phyloP scores from a whole-genome alignment of 257 asterid genomes.

The Haberlea rhodopensis region DNA sequence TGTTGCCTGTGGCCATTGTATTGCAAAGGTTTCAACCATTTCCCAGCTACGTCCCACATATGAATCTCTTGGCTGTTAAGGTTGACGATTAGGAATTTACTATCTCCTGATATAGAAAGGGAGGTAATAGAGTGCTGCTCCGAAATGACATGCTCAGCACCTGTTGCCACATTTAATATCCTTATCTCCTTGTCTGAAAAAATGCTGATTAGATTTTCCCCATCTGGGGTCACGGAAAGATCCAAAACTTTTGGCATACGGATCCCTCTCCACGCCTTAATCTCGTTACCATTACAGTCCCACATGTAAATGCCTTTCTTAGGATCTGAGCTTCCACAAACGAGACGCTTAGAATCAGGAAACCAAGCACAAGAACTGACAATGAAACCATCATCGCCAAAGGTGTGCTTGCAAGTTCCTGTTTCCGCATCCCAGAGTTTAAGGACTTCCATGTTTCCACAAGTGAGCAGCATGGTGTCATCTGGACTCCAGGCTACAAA shows the following conservation, averaged over 20 bases:
- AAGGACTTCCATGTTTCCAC: slow-evolving; percentile 83
- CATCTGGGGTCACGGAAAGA: slow-evolving; percentile 86
- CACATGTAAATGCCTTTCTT: slow-evolving; percentile 90
- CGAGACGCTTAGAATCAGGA: slow-evolving; percentile 86
- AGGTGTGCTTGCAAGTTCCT: slow-evolving; percentile 85
- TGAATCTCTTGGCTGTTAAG: slow-evolving; percentile 95
- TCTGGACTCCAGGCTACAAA: slow-evolving; percentile 93
- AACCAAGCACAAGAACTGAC: slow-evolving; percentile 97
- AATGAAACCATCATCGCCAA: slow-evolving; percentile 53
- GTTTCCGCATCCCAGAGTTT: slow-evolving; percentile 90
- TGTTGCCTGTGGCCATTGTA: slow-evolving; percentile 78
- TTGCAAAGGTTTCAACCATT: slow-evolving; percentile 48
- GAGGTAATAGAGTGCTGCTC: slow-evolving; percentile 81
- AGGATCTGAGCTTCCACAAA: slow-evolving; percentile 89
- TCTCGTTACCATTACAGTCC: slow-evolving; percentile 84
- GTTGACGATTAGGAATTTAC: slow-evolving; percentile 70
- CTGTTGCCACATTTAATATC: slow-evolving; percentile 57
- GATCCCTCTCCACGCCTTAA: slow-evolving; percentile 82
- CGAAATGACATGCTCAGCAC: slow-evolving; percentile 60
- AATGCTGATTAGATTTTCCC: slow-evolving; percentile 74
- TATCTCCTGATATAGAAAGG: slow-evolving; percentile 75
- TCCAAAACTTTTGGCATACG: slow-evolving; percentile 93
- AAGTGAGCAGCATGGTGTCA: slow-evolving; percentile 83
- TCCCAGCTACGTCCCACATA: slow-evolving; percentile 73
- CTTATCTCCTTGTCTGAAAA: slow-evolving; percentile 79